Evolutionary conservation across 2,329 filamentous ascomycete species (phyloP).

Genomic region (Monosporascus sp.): DNA sequence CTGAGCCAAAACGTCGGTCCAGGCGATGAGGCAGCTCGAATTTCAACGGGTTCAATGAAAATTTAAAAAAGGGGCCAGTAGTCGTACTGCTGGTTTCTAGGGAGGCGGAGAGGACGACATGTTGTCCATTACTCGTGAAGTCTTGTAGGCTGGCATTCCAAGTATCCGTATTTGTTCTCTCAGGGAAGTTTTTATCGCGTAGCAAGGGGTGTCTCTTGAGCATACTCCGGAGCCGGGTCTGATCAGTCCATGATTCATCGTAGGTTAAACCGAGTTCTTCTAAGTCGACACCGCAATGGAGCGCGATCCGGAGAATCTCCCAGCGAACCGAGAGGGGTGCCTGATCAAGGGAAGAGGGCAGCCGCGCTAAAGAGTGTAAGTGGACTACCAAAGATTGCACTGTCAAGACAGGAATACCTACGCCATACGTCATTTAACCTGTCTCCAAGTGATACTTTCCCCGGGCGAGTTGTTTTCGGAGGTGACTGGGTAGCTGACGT

Average conservation of each 20-base stretch:
- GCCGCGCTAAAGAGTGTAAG: conserved; percentile 14
- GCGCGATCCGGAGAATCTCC: conserved; percentile 45
- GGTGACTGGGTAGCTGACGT: background rate
- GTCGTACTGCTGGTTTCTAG: conserved; percentile 32
- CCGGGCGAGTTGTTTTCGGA: background rate
- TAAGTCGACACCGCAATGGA: conserved; percentile 39
- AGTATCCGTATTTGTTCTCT: conserved; percentile 34
- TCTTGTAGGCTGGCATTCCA: conserved; percentile 40
- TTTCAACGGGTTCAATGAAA: conserved; percentile 43
- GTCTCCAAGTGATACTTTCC: conserved; percentile 3
- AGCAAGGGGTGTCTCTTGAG: conserved; percentile 37
- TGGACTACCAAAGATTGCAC: background rate
- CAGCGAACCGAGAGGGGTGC: conserved; percentile 47
- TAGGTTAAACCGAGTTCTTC: conserved; percentile 30
- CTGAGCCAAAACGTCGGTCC: conserved; percentile 49
- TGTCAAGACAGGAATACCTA: conserved; percentile 9
- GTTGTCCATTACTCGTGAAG: conserved; percentile 30
- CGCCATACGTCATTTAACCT: conserved; percentile 24
- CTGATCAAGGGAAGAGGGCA: conserved; percentile 34
- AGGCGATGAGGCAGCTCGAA: conserved; percentile 48
- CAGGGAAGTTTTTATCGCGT: conserved; percentile 40
- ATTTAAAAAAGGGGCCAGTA: conserved; percentile 35
- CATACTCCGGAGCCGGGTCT: conserved; percentile 35
- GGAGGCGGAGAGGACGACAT: conserved; percentile 38
- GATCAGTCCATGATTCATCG: conserved; percentile 37